phyloP scores from a whole-genome alignment of 106 monocot species.

The Xerophyta viscosa region DNA sequence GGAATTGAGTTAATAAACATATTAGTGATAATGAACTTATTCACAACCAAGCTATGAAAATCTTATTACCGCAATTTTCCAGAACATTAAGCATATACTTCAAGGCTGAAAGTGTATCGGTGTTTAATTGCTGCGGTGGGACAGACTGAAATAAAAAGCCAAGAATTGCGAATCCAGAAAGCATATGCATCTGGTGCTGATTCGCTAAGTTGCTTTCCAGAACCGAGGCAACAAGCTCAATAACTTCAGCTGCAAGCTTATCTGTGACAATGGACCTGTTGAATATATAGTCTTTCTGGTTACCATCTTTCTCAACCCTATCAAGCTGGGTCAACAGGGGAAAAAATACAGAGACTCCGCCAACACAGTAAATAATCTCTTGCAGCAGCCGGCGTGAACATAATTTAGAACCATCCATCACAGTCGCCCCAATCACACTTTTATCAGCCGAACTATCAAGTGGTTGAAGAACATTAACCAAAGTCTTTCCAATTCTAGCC shows the following conservation, averaged over 20 bases:
- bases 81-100: slow-evolving; percentile 74
- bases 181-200: slow-evolving; percentile 94
- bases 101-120: slow-evolving; percentile 64
- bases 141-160: slow-evolving; percentile 89
- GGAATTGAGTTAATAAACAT: background rate
- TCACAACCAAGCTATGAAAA: too few species aligned
- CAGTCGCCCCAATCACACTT: slow-evolving; percentile 46
- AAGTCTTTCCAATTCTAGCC: slow-evolving; percentile 67
- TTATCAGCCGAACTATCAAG: slow-evolving; percentile 47
- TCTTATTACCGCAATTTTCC: slow-evolving; percentile 52
- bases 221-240: slow-evolving; percentile 81
- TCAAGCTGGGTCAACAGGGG: slow-evolving; percentile 75
- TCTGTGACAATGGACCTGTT: slow-evolving; percentile 29
- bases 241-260: slow-evolving; percentile 64
- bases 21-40: too few species aligned
- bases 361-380: slow-evolving; percentile 98
- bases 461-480: slow-evolving; percentile 70
- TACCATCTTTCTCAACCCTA: slow-evolving; percentile 21
- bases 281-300: slow-evolving; percentile 20
- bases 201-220: slow-evolving; percentile 88
- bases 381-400: slow-evolving; percentile 85
- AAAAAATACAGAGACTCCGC: slow-evolving; percentile 93
- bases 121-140: slow-evolving; percentile 68
- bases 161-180: slow-evolving; percentile 86
- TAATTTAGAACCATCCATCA: slow-evolving; percentile 75